Evolutionary conservation across 768 basidiomycete genomes (phyloP).

Genomic region (Suillus paluster): DNA sequence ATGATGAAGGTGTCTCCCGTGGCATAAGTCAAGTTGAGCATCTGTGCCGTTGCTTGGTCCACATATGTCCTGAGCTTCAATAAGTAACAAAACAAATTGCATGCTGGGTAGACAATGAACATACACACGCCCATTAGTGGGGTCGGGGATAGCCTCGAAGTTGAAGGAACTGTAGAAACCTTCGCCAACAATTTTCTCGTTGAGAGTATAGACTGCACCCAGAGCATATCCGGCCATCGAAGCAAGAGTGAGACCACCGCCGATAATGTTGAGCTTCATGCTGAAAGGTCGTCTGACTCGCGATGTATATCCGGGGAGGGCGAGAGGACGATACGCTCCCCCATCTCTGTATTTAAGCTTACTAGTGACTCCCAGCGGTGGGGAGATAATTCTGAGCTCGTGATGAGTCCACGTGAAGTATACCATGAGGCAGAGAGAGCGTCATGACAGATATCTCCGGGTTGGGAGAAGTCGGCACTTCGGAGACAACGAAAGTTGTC

Average conservation of each 20-base stretch:
- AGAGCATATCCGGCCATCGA: conserved; percentile 18
- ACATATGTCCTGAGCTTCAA: conserved; percentile 37
- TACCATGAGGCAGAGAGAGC: conserved; percentile 11
- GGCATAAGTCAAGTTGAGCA: conserved; percentile 32
- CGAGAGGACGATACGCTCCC: not conserved
- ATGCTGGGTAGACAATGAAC: conserved; percentile 15
- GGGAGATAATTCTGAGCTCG: conserved; percentile 5
- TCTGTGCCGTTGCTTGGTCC: conserved; percentile 29
- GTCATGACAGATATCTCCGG: conserved; percentile 4
- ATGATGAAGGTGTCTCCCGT: conserved; percentile 34
- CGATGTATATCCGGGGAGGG: not conserved
- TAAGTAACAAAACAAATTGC: not conserved
- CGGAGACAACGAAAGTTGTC: not conserved
- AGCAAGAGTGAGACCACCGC: conserved; percentile 14
- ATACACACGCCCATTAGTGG: conserved; percentile 43
- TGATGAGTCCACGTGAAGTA: conserved; percentile 5
- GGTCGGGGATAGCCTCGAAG: conserved; percentile 40
- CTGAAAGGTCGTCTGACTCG: not conserved
- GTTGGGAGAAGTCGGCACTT: not conserved
- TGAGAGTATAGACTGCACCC: conserved; percentile 30
- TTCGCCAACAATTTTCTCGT: conserved; percentile 33
- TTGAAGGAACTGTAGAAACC: conserved; percentile 36
- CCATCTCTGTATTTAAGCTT: conserved; percentile 20
- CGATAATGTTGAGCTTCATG: conserved; percentile 21
- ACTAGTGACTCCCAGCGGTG: not conserved